Evolutionary conservation across 768 basidiomycete genomes (phyloP).

Genomic region (Boletus rubropictus): DNA sequence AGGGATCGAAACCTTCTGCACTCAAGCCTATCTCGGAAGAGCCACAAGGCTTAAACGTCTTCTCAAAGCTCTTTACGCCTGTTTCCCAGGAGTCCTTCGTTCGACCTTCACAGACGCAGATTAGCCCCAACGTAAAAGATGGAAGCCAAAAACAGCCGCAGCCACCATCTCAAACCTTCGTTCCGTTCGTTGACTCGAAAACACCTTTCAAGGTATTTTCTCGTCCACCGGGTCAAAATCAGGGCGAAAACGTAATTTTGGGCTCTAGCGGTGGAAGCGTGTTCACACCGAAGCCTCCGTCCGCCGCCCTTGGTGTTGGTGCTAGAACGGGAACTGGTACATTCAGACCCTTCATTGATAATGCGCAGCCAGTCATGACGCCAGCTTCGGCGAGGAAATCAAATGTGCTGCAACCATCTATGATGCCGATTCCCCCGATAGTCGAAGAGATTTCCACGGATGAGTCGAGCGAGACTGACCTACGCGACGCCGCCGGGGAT

Average conservation of each 20-base stretch:
- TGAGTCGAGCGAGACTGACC: slow-evolving; percentile 29
- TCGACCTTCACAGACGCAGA: slow-evolving; percentile 21
- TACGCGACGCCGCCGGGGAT: slow-evolving; percentile 14
- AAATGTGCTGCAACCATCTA: slow-evolving; percentile 18
- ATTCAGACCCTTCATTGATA: slow-evolving; percentile 38
- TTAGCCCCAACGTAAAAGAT: slow-evolving; percentile 14
- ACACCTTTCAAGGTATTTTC: slow-evolving; percentile 62
- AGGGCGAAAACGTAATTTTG: slow-evolving; percentile 33
- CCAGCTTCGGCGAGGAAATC: slow-evolving; percentile 20
- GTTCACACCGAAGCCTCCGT: slow-evolving; percentile 43
- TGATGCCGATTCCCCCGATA: slow-evolving; percentile 13
- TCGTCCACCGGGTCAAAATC: slow-evolving; percentile 45
- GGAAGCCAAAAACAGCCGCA: slow-evolving; percentile 15
- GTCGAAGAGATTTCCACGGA: slow-evolving; percentile 29
- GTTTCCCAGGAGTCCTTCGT: slow-evolving; percentile 35
- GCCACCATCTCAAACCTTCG: slow-evolving; percentile 34
- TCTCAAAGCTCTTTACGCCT: slow-evolving; percentile 64
- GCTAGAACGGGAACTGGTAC: slow-evolving; percentile 7
- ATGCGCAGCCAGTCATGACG: slow-evolving; percentile 9
- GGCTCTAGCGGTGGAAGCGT: slow-evolving; percentile 21
- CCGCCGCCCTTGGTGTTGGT: slow-evolving; percentile 7
- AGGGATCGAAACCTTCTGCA: slow-evolving; percentile 19
- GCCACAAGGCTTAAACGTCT: slow-evolving; percentile 36
- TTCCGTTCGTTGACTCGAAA: slow-evolving; percentile 36
- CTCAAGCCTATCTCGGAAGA: slow-evolving; percentile 36